Evolutionary conservation across 78 protist species (phyloP), one percentile per base, ranked within the genome.

Genomic region (Tieghemostelium lacteum): DNA sequence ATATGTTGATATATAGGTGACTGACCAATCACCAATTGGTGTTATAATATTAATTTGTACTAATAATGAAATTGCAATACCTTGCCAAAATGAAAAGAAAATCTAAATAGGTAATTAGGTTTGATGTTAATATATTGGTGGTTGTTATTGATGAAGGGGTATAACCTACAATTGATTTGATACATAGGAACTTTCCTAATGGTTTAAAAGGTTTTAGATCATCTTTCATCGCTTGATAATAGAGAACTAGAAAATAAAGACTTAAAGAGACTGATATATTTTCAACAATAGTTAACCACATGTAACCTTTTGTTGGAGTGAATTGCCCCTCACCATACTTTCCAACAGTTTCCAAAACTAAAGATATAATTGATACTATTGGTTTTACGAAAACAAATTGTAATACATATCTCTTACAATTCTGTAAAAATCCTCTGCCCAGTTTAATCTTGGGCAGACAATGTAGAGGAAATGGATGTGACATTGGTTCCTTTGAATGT

Each of bases 181-280:
- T 92, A 63, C 95, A 92, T 52, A 92, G 28, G 85, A 92, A 92
- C 36, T 92, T 92, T 34, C 86, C 92, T 2, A 73, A 55, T 64
- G 95, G 95, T 63, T 63, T 92, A 52, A 67, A 92, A 62, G 76
- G 83, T 49, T 64, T 63, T 34, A 92, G 72, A 57, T 77, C 88
- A 31, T 69, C 77, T 52, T 73, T 71, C 87, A 63, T 71, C 14
- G 83, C 89, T n/a, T 83, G 54, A 50, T 83, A 61, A 52, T 69
- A 83, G 31, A 77, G 60, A 33, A 92, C 95, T 50, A 92, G 55
- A 64, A 37, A 92, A 60, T 80, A 92, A 19, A 92, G 52, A 74
- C 92, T 85, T 65, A 74, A 85, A 29, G 55, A 58, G 26, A 92
- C 86, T 29, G 75, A 57, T 12, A 92, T 72, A 71, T 92, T 92